Conservation (phyloP, 1,284 basidiomycete genomes). For the Tilletia caries region DNA sequence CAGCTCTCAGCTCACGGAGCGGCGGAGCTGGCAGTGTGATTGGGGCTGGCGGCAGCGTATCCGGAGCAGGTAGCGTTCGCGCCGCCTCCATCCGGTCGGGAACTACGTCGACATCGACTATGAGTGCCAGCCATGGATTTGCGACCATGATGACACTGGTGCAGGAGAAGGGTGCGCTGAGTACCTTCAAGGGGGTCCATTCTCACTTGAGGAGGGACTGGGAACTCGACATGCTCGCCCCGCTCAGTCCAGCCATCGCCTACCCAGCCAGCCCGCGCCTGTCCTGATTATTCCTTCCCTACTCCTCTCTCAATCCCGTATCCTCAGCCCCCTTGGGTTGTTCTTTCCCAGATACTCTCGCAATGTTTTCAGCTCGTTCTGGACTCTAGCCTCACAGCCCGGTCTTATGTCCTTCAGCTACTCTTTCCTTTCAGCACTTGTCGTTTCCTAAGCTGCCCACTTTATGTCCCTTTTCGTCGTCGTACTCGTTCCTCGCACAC, state of each 20-base stretch:
- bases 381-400: no score
- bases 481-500: no score
- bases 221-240: constrained; percentile 52
- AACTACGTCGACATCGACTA: constrained; percentile 3
- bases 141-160: constrained; percentile 67
- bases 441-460: no score
- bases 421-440: no score
- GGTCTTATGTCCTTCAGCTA: no score
- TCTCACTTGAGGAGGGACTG: constrained; percentile 70
- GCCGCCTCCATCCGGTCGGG: constrained; percentile 10
- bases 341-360: no score
- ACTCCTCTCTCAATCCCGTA: not conserved
- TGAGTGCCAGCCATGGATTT: constrained; percentile 22
- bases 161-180: constrained; percentile 81
- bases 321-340: no score
- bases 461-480: no score
- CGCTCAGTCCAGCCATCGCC: not conserved
- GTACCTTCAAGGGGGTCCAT: constrained; percentile 73
- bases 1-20: not conserved
- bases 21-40: not conserved
- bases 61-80: not conserved
- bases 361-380: no score
- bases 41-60: not conserved
- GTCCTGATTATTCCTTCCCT: not conserved
- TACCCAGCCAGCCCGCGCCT: constrained; percentile 4